Evolutionary conservation across 352 stramenopile genomes (phyloP).

Genomic region (Halophytophthora batemanensis): DNA sequence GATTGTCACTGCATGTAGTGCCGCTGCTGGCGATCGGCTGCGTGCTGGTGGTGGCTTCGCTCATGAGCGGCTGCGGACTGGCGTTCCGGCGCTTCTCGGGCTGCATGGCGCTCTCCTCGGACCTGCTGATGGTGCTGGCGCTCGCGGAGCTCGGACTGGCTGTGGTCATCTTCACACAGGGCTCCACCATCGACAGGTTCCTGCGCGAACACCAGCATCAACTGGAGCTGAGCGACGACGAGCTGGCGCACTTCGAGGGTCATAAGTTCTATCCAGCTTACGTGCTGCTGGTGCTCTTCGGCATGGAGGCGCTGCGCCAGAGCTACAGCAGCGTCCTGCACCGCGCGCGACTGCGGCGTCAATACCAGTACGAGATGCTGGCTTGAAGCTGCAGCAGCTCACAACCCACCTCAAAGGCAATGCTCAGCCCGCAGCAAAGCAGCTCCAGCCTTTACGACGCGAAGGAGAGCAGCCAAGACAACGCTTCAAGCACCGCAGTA

Average conservation of each 20-base stretch:
- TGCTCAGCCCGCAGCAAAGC: too few relatives aligned
- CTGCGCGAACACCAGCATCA: slow-evolving; percentile 62
- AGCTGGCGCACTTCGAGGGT: slow-evolving; percentile 54
- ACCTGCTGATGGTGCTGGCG: slow-evolving; percentile 56
- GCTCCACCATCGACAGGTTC: slow-evolving; percentile 59
- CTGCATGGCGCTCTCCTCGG: slow-evolving; percentile 55
- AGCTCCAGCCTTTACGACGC: not conserved
- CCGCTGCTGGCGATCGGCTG: slow-evolving; percentile 53
- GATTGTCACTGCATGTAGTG: too few relatives aligned
- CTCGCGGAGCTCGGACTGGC: slow-evolving; percentile 67
- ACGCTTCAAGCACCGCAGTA: too few relatives aligned
- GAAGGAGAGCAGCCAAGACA: too few relatives aligned
- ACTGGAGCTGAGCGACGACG: slow-evolving; percentile 62
- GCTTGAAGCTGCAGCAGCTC: slow-evolving; percentile 16
- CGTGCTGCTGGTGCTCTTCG: slow-evolving; percentile 55
- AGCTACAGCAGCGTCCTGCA: slow-evolving; percentile 65
- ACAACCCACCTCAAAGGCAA: not conserved
- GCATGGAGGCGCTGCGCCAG: slow-evolving; percentile 77
- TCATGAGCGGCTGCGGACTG: slow-evolving; percentile 69
- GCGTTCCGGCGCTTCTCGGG: slow-evolving; percentile 36
- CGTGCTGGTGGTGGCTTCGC: slow-evolving; percentile 46
- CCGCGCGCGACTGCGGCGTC: slow-evolving; percentile 42
- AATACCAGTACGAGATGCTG: slow-evolving; percentile 62
- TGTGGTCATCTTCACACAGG: slow-evolving; percentile 76
- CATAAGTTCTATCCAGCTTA: slow-evolving; percentile 79